Evolutionary conservation across 1,139 yeast genomes (phyloP), one percentile per base, ranked within the genome.

Genomic region (Saccharomycopsis hybrid): DNA sequence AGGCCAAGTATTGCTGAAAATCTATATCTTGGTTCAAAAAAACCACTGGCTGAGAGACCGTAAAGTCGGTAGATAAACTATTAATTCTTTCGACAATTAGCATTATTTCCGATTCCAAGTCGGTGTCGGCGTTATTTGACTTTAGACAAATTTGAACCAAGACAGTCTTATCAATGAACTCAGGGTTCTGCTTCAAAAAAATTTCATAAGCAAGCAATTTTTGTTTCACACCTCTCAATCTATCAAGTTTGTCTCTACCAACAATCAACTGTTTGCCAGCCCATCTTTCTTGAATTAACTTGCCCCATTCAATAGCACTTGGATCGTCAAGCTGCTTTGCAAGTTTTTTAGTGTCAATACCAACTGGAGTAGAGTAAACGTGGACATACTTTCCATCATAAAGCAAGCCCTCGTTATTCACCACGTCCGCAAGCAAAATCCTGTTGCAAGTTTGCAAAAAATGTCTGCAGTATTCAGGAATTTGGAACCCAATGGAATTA

Each of bases 391-490:
- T 75, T 9, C 87, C 88, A 30, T 81, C 78, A 58, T 76, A 82
- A 50, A 80, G 75, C 9, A 90, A 69, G n/a, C 92, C 94, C 51
- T 73, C 74, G n/a, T 80, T 81, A 47, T 80, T 80, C n/a, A 50
- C 40, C 9, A 86, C 79, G 66, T 92, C 97, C 0, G 95, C 89
- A 55, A 89, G 77, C 46, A 94, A 68, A 44, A 94, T 70, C 52
- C 96, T 73, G 58, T 85, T 87, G 59, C 96, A 84, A 3, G 97
- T 89, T 66, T 90, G 97, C 54, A 85, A 69, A 65, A 94, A 94
- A 66, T 92, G 98, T 60, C 96, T 80, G 28, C 90, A 94, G 59
- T 90, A 92, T 64, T 92, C 98, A 35, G 82, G 82, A 8, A 94
- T 89, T 65, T 92, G 98, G 71, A 92, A 90, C 1, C 92, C 82